Base-by-base conservation (phyloP, 352 stramenopile species). In the Pythium utonaiense region DNA sequence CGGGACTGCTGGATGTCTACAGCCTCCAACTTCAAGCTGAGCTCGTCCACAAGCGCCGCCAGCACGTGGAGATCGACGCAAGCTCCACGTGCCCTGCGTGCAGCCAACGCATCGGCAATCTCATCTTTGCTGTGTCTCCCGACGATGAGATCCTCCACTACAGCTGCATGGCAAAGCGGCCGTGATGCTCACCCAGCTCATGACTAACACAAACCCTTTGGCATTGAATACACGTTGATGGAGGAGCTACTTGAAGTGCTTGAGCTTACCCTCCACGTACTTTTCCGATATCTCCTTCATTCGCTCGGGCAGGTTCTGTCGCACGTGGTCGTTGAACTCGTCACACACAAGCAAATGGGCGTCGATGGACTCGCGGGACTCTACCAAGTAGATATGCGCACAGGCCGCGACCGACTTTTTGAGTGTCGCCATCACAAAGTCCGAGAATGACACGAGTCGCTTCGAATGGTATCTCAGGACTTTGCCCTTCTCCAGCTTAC, bases 301-400 rank as follows among this genome's bases (percentile, higher is more conserved):
- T 40, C 78, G 62, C 8, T 44, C 25, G 36, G 53, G 24, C 1
- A 85, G 53, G 22, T 68, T 61, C 36, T 68, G 33, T 12, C 78
- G 83, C 27, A 89, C 70, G 14, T 78, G 71, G 47, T 88, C 73
- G 13, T 64, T 77, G 61, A 93, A 89, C 31, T 76, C 67, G 40
- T 89, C 76, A 50, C 83, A 93, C 25, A 83, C 73, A 44, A 80
- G 71, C 44, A 91, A 42, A 42, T 93, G 83, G 28, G 80, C 66
- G 64, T 93, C 83, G 57, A 93, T 88, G 63, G 68, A 88, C 57
- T 89, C 70, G 17, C 45, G 69, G 14, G 74, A 72, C 28, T 65
- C 58, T 6, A 89, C 64, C 22, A 93, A 67, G 38, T 79, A 89
- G 50, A 93, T 77, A 69, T 93, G 79, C 27, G 68, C 67, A 49